phyloP scores from a whole-genome alignment of 129 eudicot genomes.

The Saussurea involucrata region DNA sequence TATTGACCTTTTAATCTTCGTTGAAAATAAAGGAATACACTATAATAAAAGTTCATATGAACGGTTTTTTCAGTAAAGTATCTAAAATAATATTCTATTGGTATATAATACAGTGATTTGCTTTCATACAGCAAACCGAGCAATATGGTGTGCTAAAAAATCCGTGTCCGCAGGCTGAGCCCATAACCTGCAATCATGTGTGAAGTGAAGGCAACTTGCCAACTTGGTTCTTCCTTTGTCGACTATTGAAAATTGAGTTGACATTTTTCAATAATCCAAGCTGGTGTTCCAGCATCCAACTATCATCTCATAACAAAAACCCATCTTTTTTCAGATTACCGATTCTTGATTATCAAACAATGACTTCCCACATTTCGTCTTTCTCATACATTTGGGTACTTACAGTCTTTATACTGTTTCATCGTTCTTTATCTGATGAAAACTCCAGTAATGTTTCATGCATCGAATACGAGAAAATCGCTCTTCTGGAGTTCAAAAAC shows the following conservation, averaged over 20 bases:
- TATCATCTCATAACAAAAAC: neutral
- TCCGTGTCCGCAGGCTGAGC: neutral
- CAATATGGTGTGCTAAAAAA: neutral
- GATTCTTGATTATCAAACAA: slow-evolving; percentile 9
- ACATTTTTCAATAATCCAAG: slow-evolving; percentile 7
- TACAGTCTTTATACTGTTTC: slow-evolving; percentile 14
- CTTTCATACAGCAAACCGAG: neutral
- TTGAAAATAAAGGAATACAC: neutral
- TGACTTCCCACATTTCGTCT: slow-evolving; percentile 15
- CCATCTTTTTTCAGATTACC: neutral
- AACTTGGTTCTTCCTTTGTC: slow-evolving; percentile 8
- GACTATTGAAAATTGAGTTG: slow-evolving; percentile 6
- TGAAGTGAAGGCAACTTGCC: neutral
- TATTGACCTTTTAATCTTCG: neutral
- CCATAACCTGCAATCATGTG: neutral
- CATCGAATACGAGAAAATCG: slow-evolving; percentile 21
- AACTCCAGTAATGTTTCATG: slow-evolving; percentile 8
- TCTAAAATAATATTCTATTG: no score
- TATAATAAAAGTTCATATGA: neutral
- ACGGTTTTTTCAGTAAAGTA: no score
- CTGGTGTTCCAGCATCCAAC: slow-evolving; percentile 16
- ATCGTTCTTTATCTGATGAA: slow-evolving; percentile 6
- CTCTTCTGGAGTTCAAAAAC: slow-evolving; percentile 30
- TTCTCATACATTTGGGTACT: slow-evolving; percentile 22
- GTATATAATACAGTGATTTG: neutral